phyloP scores from a whole-genome alignment of 2,329 filamentous ascomycete genomes.

The Colletotrichum limetticola region DNA sequence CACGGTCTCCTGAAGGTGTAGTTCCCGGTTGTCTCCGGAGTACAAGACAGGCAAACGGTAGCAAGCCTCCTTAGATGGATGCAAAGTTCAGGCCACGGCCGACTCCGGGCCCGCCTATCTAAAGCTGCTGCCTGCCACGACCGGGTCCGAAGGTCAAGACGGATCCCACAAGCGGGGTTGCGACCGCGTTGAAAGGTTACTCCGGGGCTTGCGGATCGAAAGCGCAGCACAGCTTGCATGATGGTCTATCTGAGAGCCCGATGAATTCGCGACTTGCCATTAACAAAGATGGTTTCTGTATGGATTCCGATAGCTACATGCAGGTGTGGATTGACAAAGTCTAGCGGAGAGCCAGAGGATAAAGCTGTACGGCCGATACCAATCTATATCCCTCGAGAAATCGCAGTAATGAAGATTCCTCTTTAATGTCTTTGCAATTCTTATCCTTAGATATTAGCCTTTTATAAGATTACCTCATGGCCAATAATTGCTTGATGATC shows the following conservation, averaged over 20 bases:
- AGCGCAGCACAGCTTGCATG: background rate
- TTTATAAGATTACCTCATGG: background rate
- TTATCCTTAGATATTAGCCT: background rate
- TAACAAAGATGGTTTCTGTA: background rate
- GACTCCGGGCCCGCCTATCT: background rate
- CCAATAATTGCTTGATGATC: background rate
- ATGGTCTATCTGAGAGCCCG: background rate
- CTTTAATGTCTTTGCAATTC: background rate
- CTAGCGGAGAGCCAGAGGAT: background rate
- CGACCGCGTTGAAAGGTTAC: background rate
- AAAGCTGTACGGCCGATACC: background rate
- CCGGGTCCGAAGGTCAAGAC: background rate
- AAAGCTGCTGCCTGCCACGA: background rate
- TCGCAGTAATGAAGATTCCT: background rate
- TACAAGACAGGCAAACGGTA: too few relatives aligned
- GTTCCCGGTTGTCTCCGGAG: background rate
- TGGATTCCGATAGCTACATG: too few relatives aligned
- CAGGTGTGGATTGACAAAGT: too few relatives aligned
- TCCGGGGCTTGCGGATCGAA: background rate
- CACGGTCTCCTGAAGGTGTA: background rate
- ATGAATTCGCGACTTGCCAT: background rate
- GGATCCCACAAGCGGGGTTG: background rate
- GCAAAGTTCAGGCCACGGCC: background rate
- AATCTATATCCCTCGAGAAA: background rate
- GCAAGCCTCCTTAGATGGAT: too few relatives aligned